Evolutionary conservation across 257 asterid genomes (phyloP).

Genomic region (Solanum sparsipilum): DNA sequence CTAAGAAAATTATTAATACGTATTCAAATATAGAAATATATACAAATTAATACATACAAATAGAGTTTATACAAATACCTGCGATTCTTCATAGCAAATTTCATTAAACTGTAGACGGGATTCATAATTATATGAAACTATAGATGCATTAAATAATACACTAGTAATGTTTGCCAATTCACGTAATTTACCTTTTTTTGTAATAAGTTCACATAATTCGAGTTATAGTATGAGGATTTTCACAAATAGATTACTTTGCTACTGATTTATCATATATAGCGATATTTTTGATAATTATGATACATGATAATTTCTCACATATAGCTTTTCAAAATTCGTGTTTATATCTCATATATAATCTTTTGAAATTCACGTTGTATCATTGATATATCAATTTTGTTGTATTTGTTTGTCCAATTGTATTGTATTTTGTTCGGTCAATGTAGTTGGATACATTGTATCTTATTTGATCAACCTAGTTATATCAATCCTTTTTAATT

Average conservation of each 20-base stretch:
- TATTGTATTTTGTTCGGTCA: neutral
- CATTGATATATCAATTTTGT: neutral
- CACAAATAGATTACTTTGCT: neutral
- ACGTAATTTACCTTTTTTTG: neutral
- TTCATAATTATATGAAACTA: neutral
- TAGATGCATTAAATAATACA: neutral
- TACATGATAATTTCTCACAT: neutral
- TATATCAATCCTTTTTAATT: neutral
- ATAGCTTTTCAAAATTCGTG: no score
- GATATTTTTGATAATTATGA: no score
- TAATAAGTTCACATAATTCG: neutral
- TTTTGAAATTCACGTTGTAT: no score
- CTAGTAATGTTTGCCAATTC: neutral
- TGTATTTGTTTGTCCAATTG: neutral
- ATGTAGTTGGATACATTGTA: neutral
- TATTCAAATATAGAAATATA: no score
- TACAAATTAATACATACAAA: no score
- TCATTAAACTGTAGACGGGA: neutral
- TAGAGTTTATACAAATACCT: neutral
- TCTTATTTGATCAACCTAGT: neutral
- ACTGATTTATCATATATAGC: neutral
- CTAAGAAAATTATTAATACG: no score
- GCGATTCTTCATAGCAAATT: neutral
- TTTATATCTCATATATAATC: no score
- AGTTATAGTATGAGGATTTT: neutral